Conservation (phyloP, 2,329 filamentous ascomycete species). For the Pestalotiopsis sp. region DNA sequence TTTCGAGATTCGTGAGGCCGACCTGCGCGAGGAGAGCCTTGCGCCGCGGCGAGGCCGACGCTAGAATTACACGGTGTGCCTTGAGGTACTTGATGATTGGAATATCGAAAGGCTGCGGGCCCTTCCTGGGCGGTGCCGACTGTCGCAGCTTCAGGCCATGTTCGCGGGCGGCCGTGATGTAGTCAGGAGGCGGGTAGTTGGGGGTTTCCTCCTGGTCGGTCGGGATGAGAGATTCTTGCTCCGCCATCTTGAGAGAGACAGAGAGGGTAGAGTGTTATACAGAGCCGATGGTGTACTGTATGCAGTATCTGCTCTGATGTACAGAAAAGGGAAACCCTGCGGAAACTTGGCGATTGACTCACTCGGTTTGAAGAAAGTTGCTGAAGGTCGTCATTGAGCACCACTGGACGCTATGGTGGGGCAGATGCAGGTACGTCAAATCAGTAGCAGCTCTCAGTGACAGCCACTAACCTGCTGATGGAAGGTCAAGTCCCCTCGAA, state of each 20-base stretch:
- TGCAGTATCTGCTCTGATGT: background rate
- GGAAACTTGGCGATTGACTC: background rate
- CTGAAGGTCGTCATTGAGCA: constrained; percentile 1
- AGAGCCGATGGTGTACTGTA: background rate
- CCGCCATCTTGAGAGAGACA: constrained; percentile 22
- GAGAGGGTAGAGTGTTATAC: too few species aligned
- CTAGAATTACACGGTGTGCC: constrained; percentile 82
- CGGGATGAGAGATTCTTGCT: constrained; percentile 21
- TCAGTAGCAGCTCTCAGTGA: background rate
- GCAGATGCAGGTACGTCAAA: constrained; percentile 19
- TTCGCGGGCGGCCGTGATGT: constrained; percentile 43
- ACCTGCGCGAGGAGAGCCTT: constrained; percentile 82
- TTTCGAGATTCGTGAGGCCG: constrained; percentile 80
- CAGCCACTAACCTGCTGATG: background rate
- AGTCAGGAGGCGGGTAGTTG: constrained; percentile 48
- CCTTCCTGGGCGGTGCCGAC: constrained; percentile 40
- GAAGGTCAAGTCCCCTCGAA: background rate
- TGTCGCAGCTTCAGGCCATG: constrained; percentile 32
- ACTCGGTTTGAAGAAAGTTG: background rate
- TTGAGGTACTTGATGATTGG: constrained; percentile 79
- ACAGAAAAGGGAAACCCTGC: background rate
- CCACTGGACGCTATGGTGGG: constrained; percentile 12
- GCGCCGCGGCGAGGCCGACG: constrained; percentile 84
- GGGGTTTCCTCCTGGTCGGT: constrained; percentile 22
- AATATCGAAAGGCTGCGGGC: constrained; percentile 71